These are phyloP conservation scores for Pseudogymnoascus sp. DNA, from an alignment of 2,329 filamentous ascomycete species.

Conservation along the genomic window DNA sequence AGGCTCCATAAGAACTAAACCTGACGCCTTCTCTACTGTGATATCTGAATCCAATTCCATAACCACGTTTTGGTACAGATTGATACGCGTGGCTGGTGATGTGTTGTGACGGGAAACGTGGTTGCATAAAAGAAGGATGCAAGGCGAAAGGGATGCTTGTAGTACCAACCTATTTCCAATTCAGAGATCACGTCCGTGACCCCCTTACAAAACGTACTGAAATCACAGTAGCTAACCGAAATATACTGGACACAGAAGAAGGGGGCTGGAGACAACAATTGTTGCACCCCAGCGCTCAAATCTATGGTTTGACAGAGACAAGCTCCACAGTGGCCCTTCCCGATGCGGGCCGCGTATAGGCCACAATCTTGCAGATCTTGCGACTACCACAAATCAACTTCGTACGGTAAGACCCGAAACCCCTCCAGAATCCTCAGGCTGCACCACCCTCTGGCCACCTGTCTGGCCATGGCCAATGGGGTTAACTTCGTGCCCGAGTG, in stretches of 20 bases:
- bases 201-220: not conserved
- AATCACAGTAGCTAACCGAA: too few relatives aligned
- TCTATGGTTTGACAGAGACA: too few relatives aligned
- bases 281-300: too few relatives aligned
- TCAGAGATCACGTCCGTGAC: not conserved
- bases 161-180: not conserved
- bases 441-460: too few relatives aligned
- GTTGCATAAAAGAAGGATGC: not conserved
- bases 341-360: not conserved
- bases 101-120: not conserved
- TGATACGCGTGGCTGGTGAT: not conserved
- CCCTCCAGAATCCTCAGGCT: not conserved
- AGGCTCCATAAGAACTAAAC: not conserved
- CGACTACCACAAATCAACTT: not conserved
- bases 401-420: not conserved
- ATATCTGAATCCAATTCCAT: constrained; percentile 8
- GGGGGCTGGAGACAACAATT: not conserved
- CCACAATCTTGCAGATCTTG: not conserved
- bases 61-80: not conserved
- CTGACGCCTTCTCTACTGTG: not conserved
- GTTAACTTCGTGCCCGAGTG: not conserved
- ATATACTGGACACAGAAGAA: not conserved
- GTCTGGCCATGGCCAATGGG: not conserved
- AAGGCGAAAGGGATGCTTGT: not conserved
- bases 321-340: not conserved